Evolutionary conservation across 2,329 filamentous ascomycete species (phyloP), one percentile per base, ranked within the genome.

Genomic region (Ascocoryne sarcoides): DNA sequence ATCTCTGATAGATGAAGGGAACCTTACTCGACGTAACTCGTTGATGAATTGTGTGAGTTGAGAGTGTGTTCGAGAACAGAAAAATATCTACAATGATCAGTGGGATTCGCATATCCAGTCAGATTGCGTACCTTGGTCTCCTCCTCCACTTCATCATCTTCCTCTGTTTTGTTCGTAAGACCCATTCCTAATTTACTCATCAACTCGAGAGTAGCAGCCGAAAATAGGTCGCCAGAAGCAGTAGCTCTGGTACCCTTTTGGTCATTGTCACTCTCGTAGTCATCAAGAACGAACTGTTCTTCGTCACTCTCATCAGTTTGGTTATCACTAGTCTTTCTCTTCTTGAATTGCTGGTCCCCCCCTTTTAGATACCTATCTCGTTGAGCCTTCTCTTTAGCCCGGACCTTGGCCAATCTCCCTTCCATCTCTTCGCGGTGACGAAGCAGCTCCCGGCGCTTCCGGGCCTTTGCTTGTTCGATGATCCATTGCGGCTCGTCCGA

Each of bases 31-130:
- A 3, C 71, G 69, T 12, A 86, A 61, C 57, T 86, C 82, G 41
- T 73, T 73, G 5, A 79, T 72, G 53, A 86, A 84, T 55, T 86
- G 82, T 1, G 75, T 75, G 5, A 85, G 61, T 54, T 86, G 82
- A 3, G 82, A 85, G 58, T 86, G 82, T 3, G 82, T 86, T 48
- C 82, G 67, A 1, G 82, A 85, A 57, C 79, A 85, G 60, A 79
- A 84, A 54, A 80, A 84, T 18, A 85, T 74, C 58, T 65, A 36
- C 3, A 29, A 39, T 30, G 29, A 54, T 15, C 57, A 43, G n/a
- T 7, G 2, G 10, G 9, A 2, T 10, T 5, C 26, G 18, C 3
- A 4, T 16, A 4, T 17, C 9, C 20, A n/a, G 4, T 20, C 2
- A 12, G 5, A 4, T 14, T 2, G 41, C 44, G 29, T 45, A 62